Percentiles rank a stretch among this genome's conserved stretches.
These are phyloP conservation scores for Lasiosphaeris hirsuta DNA, from an alignment of 495 filamentous ascomycete species.

Conservation along the genomic window DNA sequence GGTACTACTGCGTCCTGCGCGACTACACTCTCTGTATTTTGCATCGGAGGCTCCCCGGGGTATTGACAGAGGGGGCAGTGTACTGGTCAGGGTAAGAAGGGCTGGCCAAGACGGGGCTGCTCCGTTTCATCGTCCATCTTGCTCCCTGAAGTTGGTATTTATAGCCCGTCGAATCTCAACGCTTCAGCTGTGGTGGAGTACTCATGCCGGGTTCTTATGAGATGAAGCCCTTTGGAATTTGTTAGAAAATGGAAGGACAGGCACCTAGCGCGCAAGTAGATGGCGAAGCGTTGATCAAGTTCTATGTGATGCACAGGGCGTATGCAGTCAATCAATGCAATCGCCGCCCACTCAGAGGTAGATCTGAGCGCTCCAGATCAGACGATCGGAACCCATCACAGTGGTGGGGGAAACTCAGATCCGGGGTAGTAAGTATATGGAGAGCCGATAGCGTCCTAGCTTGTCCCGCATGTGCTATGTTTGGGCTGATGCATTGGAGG, in stretches of 20 bases:
- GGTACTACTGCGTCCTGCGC: background rate
- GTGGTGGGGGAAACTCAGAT: slow-evolving; percentile 11
- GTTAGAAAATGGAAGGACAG: too few relatives aligned
- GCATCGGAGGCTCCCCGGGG: too few relatives aligned
- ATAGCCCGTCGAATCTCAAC: background rate
- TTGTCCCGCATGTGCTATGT: slow-evolving; percentile 11
- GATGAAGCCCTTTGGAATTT: too few relatives aligned
- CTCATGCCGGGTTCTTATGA: too few relatives aligned
- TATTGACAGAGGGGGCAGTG: too few relatives aligned
- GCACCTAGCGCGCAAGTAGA: too few relatives aligned
- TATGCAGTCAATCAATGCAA: slow-evolving; percentile 20
- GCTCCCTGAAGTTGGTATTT: background rate
- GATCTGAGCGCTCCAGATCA: slow-evolving; percentile 26
- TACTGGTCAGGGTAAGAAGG: background rate
- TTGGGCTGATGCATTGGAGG: slow-evolving; percentile 16
- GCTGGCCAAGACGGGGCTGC: background rate
- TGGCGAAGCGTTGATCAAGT: too few relatives aligned
- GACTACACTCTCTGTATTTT: background rate
- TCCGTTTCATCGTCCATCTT: slow-evolving; percentile 3
- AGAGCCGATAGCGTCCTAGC: slow-evolving; percentile 6
- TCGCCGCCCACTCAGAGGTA: slow-evolving; percentile 8
- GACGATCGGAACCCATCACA: slow-evolving; percentile 22
- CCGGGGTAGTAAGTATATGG: slow-evolving; percentile 7
- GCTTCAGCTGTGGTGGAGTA: background rate
- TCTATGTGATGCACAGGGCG: too few relatives aligned